Conservation (phyloP, 768 basidiomycete genomes). For the Trametes coccinea region DNA sequence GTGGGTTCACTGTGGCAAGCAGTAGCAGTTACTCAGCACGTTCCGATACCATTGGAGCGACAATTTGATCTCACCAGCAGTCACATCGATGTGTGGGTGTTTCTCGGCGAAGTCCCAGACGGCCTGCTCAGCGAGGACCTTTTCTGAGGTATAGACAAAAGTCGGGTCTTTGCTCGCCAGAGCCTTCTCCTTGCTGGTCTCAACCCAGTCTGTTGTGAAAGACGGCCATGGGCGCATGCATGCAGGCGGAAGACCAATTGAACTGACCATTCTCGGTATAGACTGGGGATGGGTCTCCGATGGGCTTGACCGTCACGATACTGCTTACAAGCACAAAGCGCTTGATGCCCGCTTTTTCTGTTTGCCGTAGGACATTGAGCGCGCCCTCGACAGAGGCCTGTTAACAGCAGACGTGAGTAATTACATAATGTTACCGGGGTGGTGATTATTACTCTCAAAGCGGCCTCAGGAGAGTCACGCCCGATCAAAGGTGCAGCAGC, state of each 20-base stretch:
- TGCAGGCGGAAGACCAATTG: background rate
- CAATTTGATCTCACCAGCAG: conserved; percentile 18
- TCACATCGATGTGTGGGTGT: conserved; percentile 28
- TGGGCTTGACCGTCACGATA: background rate
- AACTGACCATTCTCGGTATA: conserved; percentile 15
- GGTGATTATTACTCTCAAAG: conserved; percentile 2
- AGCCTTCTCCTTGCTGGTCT: conserved; percentile 25
- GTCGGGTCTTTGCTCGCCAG: conserved; percentile 13
- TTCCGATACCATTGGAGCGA: too few relatives aligned
- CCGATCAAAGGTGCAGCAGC: conserved; percentile 13
- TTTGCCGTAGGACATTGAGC: conserved; percentile 40
- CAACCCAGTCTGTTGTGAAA: conserved; percentile 24
- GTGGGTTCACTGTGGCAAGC: conserved; percentile 11
- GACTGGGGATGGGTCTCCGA: background rate
- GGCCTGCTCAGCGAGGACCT: conserved; percentile 38
- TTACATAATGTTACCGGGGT: background rate
- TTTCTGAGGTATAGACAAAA: conserved; percentile 14
- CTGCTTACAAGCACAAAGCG: conserved; percentile 45
- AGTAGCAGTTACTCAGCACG: too few relatives aligned
- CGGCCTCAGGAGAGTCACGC: background rate
- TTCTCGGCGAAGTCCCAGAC: conserved; percentile 29
- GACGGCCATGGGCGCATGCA: background rate
- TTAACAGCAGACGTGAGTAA: background rate
- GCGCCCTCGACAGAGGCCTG: conserved; percentile 26
- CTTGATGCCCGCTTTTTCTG: conserved; percentile 42